Percentiles rank a stretch among this genome's conserved stretches.
phyloP scores from a whole-genome alignment of 2,329 filamentous ascomycete genomes.

The Colletotrichum cereale region DNA sequence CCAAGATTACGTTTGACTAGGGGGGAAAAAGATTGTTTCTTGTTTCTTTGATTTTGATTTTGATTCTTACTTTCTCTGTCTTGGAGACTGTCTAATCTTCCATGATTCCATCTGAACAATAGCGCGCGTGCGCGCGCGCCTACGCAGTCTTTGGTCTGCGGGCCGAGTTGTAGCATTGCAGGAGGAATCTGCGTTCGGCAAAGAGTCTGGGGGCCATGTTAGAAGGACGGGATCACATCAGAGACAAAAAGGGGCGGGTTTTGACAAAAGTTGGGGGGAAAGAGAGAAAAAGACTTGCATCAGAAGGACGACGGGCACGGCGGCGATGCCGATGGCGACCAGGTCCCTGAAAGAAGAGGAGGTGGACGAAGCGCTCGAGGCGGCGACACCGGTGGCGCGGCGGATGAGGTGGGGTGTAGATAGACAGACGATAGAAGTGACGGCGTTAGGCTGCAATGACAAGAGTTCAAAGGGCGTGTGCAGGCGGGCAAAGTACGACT shows the following conservation, averaged over 20 bases:
- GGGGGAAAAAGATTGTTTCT: constrained; percentile 35
- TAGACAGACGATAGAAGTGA: constrained; percentile 58
- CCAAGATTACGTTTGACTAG: constrained; percentile 90
- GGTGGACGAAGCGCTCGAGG: constrained; percentile 22
- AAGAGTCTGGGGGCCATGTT: constrained; percentile 57
- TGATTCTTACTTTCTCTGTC: not conserved
- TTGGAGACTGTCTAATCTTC: constrained; percentile 2
- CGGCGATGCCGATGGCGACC: constrained; percentile 62
- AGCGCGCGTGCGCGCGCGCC: not conserved
- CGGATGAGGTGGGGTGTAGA: constrained; percentile 58
- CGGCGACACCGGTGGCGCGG: constrained; percentile 40
- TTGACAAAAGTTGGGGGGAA: not conserved
- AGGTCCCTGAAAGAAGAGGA: constrained; percentile 51
- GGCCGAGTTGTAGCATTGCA: constrained; percentile 62
- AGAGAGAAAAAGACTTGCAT: constrained; percentile 66
- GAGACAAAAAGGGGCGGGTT: not conserved
- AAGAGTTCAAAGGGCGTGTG: constrained; percentile 56
- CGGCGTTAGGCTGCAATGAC: constrained; percentile 58
- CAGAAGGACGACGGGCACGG: constrained; percentile 64
- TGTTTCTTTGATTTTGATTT: not conserved
- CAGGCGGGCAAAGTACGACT: constrained; percentile 67
- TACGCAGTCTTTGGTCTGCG: constrained; percentile 44
- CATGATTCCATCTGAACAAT: not conserved
- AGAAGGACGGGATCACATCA: constrained; percentile 34
- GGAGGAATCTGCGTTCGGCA: constrained; percentile 67